A percentile compares a stretch with the other conserved stretches of the same genome.
These are phyloP conservation scores for Russula lepida DNA, from an alignment of 768 basidiomycete genomes.

Conservation along the genomic window DNA sequence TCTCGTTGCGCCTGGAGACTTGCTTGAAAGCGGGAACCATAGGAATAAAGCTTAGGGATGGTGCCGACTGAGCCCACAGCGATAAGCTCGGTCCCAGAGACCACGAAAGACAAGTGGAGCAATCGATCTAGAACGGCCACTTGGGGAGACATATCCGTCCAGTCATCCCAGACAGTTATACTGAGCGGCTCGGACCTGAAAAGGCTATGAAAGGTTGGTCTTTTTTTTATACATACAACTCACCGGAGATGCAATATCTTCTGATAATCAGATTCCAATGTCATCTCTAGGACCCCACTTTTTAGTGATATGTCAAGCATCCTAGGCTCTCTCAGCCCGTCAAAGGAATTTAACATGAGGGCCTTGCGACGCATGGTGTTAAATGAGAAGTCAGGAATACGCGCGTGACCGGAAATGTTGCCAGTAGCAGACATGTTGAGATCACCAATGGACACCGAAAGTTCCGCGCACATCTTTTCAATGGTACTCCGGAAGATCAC, in stretches of 20 bases:
- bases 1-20: constrained; percentile 66
- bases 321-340: constrained; percentile 29
- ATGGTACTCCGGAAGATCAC: constrained; percentile 59
- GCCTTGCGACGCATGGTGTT: constrained; percentile 57
- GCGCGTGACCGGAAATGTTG: constrained; percentile 60
- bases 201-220: not conserved
- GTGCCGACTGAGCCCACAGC: constrained; percentile 65
- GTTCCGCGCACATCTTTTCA: constrained; percentile 49
- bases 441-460: constrained; percentile 58
- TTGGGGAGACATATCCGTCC: constrained; percentile 46
- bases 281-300: constrained; percentile 56
- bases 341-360: constrained; percentile 26
- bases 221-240: constrained; percentile 21
- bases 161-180: constrained; percentile 73
- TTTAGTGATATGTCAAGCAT: constrained; percentile 72
- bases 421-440: constrained; percentile 51
- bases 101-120: constrained; percentile 65
- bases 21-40: constrained; percentile 63
- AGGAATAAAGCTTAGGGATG: constrained; percentile 67
- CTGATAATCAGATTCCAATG: constrained; percentile 70
- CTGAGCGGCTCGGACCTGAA: constrained; percentile 69
- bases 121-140: constrained; percentile 40
- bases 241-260: constrained; percentile 69
- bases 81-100: constrained; percentile 59
- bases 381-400: constrained; percentile 65